Percentiles rank a stretch among this genome's conserved stretches.
Conservation (phyloP, 495 filamentous ascomycete species). For the Jackrogersella multiformis region DNA sequence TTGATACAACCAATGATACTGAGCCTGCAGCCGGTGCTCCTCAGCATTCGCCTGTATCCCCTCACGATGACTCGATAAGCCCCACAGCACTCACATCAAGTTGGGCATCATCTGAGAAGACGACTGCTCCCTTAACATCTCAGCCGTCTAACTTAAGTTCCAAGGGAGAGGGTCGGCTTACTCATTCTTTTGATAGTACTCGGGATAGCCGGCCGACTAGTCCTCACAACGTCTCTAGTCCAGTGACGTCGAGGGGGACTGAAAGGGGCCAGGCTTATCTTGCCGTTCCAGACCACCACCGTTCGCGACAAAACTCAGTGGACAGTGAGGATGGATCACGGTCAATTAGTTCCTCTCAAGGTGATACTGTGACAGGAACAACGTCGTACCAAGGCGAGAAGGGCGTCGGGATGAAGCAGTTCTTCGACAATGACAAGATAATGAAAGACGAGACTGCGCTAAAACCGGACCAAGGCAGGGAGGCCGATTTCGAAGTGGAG, state of each 20-base stretch:
- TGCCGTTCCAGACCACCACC: conserved; percentile 56
- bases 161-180: conserved; percentile 62
- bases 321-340: conserved; percentile 61
- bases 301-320: conserved; percentile 64
- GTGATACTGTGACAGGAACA: conserved; percentile 52
- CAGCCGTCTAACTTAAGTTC: conserved; percentile 38
- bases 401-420: conserved; percentile 42
- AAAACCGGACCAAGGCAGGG: conserved; percentile 70
- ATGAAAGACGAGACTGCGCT: conserved; percentile 65
- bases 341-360: conserved; percentile 56
- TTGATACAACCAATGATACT: conserved; percentile 49
- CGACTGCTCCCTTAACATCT: conserved; percentile 50
- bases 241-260: conserved; percentile 58
- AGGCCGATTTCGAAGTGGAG: conserved; percentile 69
- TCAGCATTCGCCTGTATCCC: conserved; percentile 55
- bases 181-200: conserved; percentile 72
- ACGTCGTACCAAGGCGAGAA: conserved; percentile 53
- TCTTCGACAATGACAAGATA: conserved; percentile 56
- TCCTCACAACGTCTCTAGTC: conserved; percentile 87
- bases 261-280: conserved; percentile 58
- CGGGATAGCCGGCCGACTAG: conserved; percentile 85
- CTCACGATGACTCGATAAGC: conserved; percentile 56
- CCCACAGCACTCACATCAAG: conserved; percentile 56
- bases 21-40: conserved; percentile 48
- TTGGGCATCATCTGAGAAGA: conserved; percentile 59